These are phyloP conservation scores for Tubosaeta sp. DNA, from an alignment of 768 basidiomycete genomes.

Conservation along the genomic window DNA sequence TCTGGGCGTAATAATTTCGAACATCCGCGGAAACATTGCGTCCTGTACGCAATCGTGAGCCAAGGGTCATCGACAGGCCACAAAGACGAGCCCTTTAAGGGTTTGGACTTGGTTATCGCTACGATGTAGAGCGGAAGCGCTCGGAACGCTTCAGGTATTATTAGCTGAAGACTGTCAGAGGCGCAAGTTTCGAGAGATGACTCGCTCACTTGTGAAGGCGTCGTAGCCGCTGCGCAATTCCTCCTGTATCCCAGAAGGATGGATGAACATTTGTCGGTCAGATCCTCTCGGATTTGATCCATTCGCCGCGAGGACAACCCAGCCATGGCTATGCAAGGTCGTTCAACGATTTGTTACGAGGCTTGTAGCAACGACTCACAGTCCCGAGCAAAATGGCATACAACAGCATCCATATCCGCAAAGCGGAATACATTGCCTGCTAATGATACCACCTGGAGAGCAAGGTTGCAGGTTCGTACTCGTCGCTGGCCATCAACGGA, in stretches of 20 bases:
- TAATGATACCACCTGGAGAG: slow-evolving; percentile 71
- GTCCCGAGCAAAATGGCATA: slow-evolving; percentile 71
- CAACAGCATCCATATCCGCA: slow-evolving; percentile 84
- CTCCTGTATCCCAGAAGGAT: slow-evolving; percentile 83
- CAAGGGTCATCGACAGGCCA: neutral
- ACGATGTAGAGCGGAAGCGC: slow-evolving; percentile 79
- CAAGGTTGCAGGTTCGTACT: slow-evolving; percentile 85
- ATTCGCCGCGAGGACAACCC: slow-evolving; percentile 57
- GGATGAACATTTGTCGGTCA: slow-evolving; percentile 80
- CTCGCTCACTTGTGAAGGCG: slow-evolving; percentile 66
- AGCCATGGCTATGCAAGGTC: slow-evolving; percentile 53
- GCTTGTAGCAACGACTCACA: slow-evolving; percentile 45
- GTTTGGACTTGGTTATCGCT: slow-evolving; percentile 82
- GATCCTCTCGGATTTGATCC: slow-evolving; percentile 72
- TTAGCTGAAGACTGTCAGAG: slow-evolving; percentile 51
- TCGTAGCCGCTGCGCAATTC: slow-evolving; percentile 79
- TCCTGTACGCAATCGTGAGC: slow-evolving; percentile 39
- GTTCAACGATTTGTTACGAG: neutral
- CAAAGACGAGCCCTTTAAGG: slow-evolving; percentile 72
- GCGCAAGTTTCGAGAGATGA: neutral
- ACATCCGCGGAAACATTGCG: slow-evolving; percentile 92
- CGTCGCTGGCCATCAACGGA: slow-evolving; percentile 69
- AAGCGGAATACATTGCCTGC: slow-evolving; percentile 90
- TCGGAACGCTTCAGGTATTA: slow-evolving; percentile 92
- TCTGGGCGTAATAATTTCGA: slow-evolving; percentile 79